Evolutionary conservation across 2,329 filamentous ascomycete genomes (phyloP), one percentile per base, ranked within the genome.

Genomic region (Botryotinia convoluta): DNA sequence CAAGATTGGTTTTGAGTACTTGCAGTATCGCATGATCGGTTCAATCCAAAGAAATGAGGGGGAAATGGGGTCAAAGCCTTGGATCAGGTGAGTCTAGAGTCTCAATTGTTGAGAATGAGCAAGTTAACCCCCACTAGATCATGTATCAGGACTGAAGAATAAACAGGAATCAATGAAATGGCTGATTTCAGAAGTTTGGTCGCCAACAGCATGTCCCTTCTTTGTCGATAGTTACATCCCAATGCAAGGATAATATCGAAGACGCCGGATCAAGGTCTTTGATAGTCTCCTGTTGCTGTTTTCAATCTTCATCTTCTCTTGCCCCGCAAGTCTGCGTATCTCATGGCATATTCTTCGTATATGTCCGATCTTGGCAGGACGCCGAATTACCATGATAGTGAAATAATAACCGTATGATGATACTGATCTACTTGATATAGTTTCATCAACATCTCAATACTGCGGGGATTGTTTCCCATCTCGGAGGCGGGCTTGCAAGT

Each of bases 251-350:
- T 32, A 20, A 22, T 39, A 54, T 68, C 12, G 26, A 42, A 57
- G 14, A 57, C 29, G 65, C 65, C 39, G 18, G 35, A 42, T n/a
- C 64, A 57, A 22, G 62, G 26, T 32, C 35, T 39, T 22, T 22
- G n/a, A 20, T 9, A 16, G 8, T 42, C 18, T 68, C 5, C 26
- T 18, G n/a, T 39, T 29, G 8, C 14, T 68, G 60, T 4, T 42
- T 42, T 32, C 35, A n/a, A 32, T 14, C 35, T 54, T 42, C 2
- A 57, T 68, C 35, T 37, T 22, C 54, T 42, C 16, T 32, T 57
- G 48, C 65, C 65, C 48, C 35, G 48, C 65, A 68, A 67, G n/a
- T 68, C n/a, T 68, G 48, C 65, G 65, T 42, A 54, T 68, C 16
- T 18, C n/a, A 57, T 57, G 45, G 65, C 22, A 54, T 54, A 7